Evolutionary conservation across 441 rosid species (phyloP).

Genomic region (Mallotus repandus): DNA sequence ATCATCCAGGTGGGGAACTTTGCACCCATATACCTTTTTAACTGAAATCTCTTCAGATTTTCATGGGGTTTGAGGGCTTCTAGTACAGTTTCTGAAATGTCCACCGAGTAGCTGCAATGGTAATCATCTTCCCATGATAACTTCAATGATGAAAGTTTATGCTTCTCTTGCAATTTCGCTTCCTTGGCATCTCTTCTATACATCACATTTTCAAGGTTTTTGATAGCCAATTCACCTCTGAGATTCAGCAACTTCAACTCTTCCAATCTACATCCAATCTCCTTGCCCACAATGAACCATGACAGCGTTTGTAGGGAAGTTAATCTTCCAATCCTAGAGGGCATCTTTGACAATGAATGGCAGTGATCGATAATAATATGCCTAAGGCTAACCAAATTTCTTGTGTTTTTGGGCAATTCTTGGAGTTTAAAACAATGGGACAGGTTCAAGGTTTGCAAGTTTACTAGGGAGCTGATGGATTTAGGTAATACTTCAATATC

Average conservation of each 20-base stretch:
- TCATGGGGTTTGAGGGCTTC: slow-evolving; percentile 21
- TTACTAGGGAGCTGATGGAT: not conserved
- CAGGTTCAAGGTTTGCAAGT: slow-evolving; percentile 16
- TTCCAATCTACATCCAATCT: not conserved
- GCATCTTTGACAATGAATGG: not conserved
- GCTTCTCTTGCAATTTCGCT: slow-evolving; percentile 9
- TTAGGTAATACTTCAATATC: slow-evolving; percentile 3
- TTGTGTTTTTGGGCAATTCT: not conserved
- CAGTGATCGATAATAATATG: slow-evolving; percentile 6
- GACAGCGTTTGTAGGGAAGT: slow-evolving; percentile 2
- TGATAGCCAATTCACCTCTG: slow-evolving; percentile 5
- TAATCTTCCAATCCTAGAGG: not conserved
- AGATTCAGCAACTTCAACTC: slow-evolving; percentile 15
- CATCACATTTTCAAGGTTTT: slow-evolving; percentile 4
- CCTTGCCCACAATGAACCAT: not conserved
- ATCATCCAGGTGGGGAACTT: slow-evolving; percentile 20
- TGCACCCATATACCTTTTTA: slow-evolving; percentile 20
- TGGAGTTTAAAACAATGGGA: slow-evolving; percentile 5
- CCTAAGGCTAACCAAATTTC: not conserved
- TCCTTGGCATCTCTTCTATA: not conserved
- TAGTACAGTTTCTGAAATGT: slow-evolving; percentile 15
- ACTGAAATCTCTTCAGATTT: slow-evolving; percentile 16
- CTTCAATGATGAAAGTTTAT: not conserved
- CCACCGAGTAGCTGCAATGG: not conserved
- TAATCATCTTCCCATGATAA: not conserved